phyloP scores from a whole-genome alignment of 169 alveolate genomes.

The Plasmodium sp. region DNA sequence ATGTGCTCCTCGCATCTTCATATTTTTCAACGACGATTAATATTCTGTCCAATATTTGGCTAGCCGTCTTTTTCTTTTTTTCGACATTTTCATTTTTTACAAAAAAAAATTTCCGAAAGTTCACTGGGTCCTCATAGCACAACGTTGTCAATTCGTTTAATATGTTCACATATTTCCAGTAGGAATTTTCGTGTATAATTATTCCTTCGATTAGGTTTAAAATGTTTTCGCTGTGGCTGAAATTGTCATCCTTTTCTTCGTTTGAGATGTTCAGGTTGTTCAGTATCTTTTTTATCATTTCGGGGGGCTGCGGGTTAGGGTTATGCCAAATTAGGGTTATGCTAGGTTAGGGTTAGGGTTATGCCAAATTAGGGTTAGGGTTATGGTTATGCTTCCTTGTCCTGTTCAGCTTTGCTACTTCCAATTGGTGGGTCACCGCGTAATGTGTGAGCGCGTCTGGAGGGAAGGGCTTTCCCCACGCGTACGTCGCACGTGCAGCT shows the following conservation, averaged over 20 bases:
- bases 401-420: background rate
- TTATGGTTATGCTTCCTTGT: background rate
- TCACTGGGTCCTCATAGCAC: conserved; percentile 65
- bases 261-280: conserved; percentile 41
- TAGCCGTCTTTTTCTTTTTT: background rate
- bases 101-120: conserved; percentile 40
- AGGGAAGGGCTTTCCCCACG: background rate
- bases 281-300: conserved; percentile 67
- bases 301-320: background rate
- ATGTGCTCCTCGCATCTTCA: conserved; percentile 67
- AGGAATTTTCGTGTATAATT: conserved; percentile 42
- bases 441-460: background rate
- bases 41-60: conserved; percentile 54
- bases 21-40: conserved; percentile 66
- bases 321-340: background rate
- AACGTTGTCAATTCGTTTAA: conserved; percentile 68
- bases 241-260: conserved; percentile 61
- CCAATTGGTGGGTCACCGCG: background rate
- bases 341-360: too few relatives aligned
- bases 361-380: background rate
- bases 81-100: conserved; percentile 18
- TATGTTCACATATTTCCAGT: conserved; percentile 56
- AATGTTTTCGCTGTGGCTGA: conserved; percentile 56
- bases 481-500: background rate
- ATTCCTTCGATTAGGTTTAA: conserved; percentile 62